These are phyloP conservation scores for Colletotrichum sojae DNA, from an alignment of 2,329 filamentous ascomycete species.

Conservation along the genomic window DNA sequence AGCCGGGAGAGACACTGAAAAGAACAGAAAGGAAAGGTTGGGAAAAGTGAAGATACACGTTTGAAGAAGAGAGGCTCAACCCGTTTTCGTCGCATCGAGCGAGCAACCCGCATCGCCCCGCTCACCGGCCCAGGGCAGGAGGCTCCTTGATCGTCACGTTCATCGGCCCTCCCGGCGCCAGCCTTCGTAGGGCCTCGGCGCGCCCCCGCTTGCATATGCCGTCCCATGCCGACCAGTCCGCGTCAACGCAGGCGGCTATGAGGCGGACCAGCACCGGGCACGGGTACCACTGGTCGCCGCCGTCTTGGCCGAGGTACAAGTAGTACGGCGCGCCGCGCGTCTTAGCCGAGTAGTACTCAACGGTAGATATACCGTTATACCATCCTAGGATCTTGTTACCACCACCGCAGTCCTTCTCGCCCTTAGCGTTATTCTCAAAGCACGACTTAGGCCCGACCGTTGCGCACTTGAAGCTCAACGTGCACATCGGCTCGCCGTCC, in stretches of 20 bases:
- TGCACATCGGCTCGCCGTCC: conserved; percentile 6
- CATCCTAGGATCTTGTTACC: conserved; percentile 21
- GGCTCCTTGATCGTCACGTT: no score
- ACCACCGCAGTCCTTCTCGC: conserved; percentile 13
- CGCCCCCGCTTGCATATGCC: no score
- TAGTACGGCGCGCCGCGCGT: neutral
- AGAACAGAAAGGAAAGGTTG: no score
- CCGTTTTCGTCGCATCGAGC: no score
- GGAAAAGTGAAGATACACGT: no score
- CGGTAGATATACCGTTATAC: conserved; percentile 8
- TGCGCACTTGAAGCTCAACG: neutral
- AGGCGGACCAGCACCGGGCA: neutral
- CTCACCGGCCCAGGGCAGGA: no score
- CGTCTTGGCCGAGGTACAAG: conserved; percentile 20
- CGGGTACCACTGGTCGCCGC: conserved; percentile 8
- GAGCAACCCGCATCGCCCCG: no score
- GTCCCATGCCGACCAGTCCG: neutral
- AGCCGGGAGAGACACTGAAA: no score
- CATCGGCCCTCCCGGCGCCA: no score
- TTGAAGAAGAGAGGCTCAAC: no score
- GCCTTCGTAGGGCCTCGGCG: no score
- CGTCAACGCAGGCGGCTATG: neutral
- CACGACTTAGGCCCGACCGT: conserved; percentile 11
- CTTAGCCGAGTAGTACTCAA: conserved; percentile 11
- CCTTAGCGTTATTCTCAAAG: neutral